These are phyloP conservation scores for Debaryomyces subglobosus DNA, from an alignment of 1,139 yeast species.

Conservation along the genomic window DNA sequence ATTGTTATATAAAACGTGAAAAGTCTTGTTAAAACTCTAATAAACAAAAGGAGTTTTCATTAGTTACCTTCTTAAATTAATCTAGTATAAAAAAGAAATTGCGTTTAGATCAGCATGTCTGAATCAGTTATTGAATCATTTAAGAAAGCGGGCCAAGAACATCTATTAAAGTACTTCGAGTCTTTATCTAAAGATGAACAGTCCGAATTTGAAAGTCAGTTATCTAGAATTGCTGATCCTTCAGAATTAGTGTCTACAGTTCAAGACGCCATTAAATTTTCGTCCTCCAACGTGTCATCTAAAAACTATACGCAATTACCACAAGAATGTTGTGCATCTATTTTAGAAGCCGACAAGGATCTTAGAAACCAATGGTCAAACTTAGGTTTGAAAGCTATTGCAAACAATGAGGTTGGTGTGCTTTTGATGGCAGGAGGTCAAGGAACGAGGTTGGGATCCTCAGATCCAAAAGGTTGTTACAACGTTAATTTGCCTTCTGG, in stretches of 20 bases:
- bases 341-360: conserved; percentile 39
- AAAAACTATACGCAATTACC: conserved; percentile 57
- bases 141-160: conserved; percentile 53
- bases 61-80: neutral
- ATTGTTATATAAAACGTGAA: neutral
- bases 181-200: conserved; percentile 35
- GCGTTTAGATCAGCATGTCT: conserved; percentile 6
- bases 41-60: neutral
- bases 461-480: conserved; percentile 91
- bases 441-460: conserved; percentile 91
- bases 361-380: conserved; percentile 50
- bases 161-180: conserved; percentile 46
- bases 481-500: conserved; percentile 83
- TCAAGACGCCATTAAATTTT: conserved; percentile 47
- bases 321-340: conserved; percentile 49
- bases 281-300: conserved; percentile 35
- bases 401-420: conserved; percentile 78
- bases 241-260: conserved; percentile 46
- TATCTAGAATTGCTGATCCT: conserved; percentile 47
- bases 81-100: neutral
- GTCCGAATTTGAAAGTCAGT: conserved; percentile 36
- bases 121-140: conserved; percentile 40
- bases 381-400: conserved; percentile 70
- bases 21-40: neutral
- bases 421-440: conserved; percentile 97